A percentile compares a stretch with the other conserved stretches of the same genome.
phyloP scores from a whole-genome alignment of 2,329 filamentous ascomycete genomes.

The Ascochyta clinopodiicola region DNA sequence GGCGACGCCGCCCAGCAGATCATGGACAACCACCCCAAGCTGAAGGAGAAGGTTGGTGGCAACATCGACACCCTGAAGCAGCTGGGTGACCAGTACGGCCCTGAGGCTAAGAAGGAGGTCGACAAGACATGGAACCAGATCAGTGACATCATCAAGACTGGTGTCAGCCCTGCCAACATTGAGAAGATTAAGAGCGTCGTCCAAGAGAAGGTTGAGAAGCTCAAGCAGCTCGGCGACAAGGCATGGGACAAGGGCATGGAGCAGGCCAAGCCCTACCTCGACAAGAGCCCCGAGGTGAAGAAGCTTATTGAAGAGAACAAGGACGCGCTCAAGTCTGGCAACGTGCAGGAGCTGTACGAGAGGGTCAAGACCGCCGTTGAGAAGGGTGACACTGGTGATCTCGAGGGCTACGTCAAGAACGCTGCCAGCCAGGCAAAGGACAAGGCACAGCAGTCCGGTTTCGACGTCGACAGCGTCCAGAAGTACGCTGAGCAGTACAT shows the following conservation, averaged over 20 bases:
- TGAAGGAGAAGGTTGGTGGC: constrained; percentile 75
- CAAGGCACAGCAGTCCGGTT: constrained; percentile 63
- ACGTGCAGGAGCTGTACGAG: constrained; percentile 68
- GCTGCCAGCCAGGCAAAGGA: constrained; percentile 66
- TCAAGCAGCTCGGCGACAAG: constrained; percentile 73
- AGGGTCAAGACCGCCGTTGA: constrained; percentile 67
- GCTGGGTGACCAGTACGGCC: constrained; percentile 73
- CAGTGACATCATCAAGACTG: constrained; percentile 67
- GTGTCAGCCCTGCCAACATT: constrained; percentile 64
- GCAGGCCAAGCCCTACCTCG: constrained; percentile 73
- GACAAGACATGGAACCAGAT: constrained; percentile 74
- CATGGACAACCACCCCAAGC: constrained; percentile 73
- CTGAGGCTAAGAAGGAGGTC: constrained; percentile 77
- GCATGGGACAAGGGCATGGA: constrained; percentile 75
- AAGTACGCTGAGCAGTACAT: constrained; percentile 64
- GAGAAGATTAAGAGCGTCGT: constrained; percentile 65
- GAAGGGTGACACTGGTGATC: constrained; percentile 64
- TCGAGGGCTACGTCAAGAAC: constrained; percentile 67
- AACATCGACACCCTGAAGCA: constrained; percentile 72
- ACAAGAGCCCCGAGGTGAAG: constrained; percentile 79
- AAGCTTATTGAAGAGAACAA: constrained; percentile 74
- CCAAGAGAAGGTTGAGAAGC: constrained; percentile 71
- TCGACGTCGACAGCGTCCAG: constrained; percentile 48
- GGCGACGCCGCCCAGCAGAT: constrained; percentile 69
- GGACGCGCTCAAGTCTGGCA: constrained; percentile 71